Evolutionary conservation across 768 basidiomycete genomes (phyloP), one percentile per base, ranked within the genome.

Genomic region (Sarcodon aspratus): DNA sequence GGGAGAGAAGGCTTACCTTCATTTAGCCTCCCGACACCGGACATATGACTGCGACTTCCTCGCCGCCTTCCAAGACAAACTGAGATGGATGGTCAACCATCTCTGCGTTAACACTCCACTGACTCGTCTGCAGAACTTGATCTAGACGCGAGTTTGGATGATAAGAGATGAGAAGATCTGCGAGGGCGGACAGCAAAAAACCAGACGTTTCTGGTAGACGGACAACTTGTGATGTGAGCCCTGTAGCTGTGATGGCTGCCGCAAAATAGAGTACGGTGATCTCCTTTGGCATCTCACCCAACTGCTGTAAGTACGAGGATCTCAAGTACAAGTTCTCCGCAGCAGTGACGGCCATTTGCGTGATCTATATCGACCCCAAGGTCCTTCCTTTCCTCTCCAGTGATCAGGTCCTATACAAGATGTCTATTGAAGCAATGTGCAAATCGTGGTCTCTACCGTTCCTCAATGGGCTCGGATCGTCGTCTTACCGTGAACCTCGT

Each of bases 51-150:
- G 80, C 85, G 7, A 89, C 76, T 56, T 85, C 82, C 61, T 90
- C 85, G 17, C 85, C 86, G 9, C 84, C 83, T 42, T 63, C 70
- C 43, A 91, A 61, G 10, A 66, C 50, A 15, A 76, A 64, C 1
- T 52, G 51, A n/a, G 67, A 65, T 2, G 73, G 72, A 51, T 80
- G 70, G 10, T 82, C 77, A 1, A 87, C 73, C 84, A 89, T 89
- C 64, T 86, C 85, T 47, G 73, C 82, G 57, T 89, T 68, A 10
- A 90, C 84, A 57, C 86, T 86, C 86, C 88, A 89, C 59, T 75
- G 75, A 54, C 80, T 81, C 33, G 69, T 65, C 44, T 71, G 61
- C 32, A 91, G 67, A 17, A 88, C 70, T 49, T 71, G 68, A 38
- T 60, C 69, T 33, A 90, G 64, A 43, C 60, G 59, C 6, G 70